Evolutionary conservation across 1,284 basidiomycete species (phyloP), one percentile per base, ranked within the genome.

Genomic region (Peniophora sp.): DNA sequence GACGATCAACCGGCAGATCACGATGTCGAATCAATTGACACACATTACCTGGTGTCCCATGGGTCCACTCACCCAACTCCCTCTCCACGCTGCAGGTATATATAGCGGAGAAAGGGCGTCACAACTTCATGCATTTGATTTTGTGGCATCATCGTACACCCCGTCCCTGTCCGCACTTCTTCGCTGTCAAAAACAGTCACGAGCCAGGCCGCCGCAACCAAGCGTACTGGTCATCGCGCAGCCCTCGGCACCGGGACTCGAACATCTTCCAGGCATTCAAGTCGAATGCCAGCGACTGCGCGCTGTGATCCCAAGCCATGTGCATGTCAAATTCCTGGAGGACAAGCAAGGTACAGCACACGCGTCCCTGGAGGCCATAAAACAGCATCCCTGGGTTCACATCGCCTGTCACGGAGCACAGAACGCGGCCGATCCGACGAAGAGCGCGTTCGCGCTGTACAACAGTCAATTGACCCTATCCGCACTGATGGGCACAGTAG

Each of bases 111-210:
- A n/a, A n/a, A 5, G 20, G 8, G 41, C 11, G 22, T 34, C 18
- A 42, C 42, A 41, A 12, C 47, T 46, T 3, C 51, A 48, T 1
- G 35, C 43, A 6, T 39, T 44, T 5, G 60, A 62, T 34, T 57
- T 52, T 24, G 39, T 41, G 6, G 39, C n/a, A 5, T 41, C 39
- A 8, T 41, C 39, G 5, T 41, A 41, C 20, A 41, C 39, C 8
- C 39, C 39, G n/a, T 17, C 39, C 15, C 39, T 41, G 6, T 17
- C 39, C 8, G 39, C 39, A 8, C 20, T 41, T n/a, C 39, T 41
- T 42, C 8, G n/a, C 12, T 18, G 17, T 36, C 22, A 14, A 34
- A 24, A 2, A 12, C 44, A 22, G 12, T 17, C 6, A 12, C 6
- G 27, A 5, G 27, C 27, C 5, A 5, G 12, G 27, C 1, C 18